phyloP scores from a whole-genome alignment of 176 grass and related monocot genomes.

The Dendrocalamus sinicus region DNA sequence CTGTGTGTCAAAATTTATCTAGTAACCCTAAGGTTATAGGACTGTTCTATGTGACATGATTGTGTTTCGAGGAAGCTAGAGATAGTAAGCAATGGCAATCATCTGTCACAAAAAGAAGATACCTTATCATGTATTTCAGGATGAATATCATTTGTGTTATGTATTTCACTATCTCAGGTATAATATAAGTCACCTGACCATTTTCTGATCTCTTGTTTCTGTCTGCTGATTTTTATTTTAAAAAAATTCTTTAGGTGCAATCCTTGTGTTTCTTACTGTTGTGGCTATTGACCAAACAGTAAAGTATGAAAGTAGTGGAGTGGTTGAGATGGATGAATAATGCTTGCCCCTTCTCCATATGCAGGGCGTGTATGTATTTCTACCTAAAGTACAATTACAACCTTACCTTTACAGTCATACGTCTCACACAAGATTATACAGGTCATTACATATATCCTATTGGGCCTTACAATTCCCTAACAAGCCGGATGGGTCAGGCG shows the following conservation, averaged over 20 bases:
- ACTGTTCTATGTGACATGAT: background rate
- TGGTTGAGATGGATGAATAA: too few relatives aligned
- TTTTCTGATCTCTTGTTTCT: constrained; percentile 7
- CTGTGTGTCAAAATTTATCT: background rate
- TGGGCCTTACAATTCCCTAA: too few relatives aligned
- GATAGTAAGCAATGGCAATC: background rate
- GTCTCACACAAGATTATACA: too few relatives aligned
- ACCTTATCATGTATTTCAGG: background rate
- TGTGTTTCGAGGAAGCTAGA: background rate
- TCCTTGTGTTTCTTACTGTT: background rate
- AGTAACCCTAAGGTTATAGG: background rate
- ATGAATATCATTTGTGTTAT: background rate
- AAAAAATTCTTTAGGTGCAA: background rate
- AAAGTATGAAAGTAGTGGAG: too few relatives aligned
- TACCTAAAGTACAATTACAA: too few relatives aligned
- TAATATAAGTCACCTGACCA: background rate
- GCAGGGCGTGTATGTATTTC: too few relatives aligned
- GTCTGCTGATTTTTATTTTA: background rate
- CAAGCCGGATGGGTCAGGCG: too few relatives aligned
- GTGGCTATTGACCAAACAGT: too few relatives aligned
- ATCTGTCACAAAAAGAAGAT: constrained; percentile 8
- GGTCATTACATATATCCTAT: too few relatives aligned
- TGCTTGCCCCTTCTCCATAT: too few relatives aligned
- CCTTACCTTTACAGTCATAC: too few relatives aligned
- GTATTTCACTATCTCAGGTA: constrained; percentile 2